Percentiles rank a stretch among this genome's conserved stretches.
Evolutionary conservation across 164 flowering plant species (phyloP).

Genomic region (Piper longum): DNA sequence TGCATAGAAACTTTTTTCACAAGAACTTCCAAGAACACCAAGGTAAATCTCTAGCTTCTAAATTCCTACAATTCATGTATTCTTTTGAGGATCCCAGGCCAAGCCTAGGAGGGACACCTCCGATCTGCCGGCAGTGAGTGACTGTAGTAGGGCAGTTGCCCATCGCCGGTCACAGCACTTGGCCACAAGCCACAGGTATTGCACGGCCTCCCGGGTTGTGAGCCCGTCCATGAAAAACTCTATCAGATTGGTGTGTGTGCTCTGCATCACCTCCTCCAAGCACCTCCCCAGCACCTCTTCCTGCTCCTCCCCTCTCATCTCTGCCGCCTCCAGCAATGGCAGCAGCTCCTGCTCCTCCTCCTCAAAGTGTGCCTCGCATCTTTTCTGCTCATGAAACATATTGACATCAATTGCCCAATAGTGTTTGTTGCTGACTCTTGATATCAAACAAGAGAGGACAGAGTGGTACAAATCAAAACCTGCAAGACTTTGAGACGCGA

Average conservation of each 20-base stretch:
- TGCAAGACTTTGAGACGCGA: slow-evolving; percentile 36
- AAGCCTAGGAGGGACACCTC: background rate
- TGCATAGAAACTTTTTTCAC: no score
- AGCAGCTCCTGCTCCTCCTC: background rate
- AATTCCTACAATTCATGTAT: no score
- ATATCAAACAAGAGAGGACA: background rate
- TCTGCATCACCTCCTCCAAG: background rate
- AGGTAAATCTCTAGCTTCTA: no score
- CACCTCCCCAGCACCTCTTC: background rate
- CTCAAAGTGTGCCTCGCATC: background rate
- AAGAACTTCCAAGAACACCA: no score
- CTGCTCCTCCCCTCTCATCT: background rate
- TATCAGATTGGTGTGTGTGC: background rate
- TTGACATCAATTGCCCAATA: background rate
- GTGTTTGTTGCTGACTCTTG: background rate
- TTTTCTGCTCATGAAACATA: background rate
- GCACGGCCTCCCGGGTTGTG: background rate
- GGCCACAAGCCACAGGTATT: background rate
- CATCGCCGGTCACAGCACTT: background rate
- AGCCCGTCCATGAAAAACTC: background rate
- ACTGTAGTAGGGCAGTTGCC: background rate
- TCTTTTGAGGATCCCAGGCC: background rate
- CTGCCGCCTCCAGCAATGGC: background rate
- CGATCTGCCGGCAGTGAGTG: background rate
- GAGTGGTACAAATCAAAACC: slow-evolving; percentile 14